Evolutionary conservation across 2,329 filamentous ascomycete species (phyloP).

Genomic region (Cytospora paraplurivora): DNA sequence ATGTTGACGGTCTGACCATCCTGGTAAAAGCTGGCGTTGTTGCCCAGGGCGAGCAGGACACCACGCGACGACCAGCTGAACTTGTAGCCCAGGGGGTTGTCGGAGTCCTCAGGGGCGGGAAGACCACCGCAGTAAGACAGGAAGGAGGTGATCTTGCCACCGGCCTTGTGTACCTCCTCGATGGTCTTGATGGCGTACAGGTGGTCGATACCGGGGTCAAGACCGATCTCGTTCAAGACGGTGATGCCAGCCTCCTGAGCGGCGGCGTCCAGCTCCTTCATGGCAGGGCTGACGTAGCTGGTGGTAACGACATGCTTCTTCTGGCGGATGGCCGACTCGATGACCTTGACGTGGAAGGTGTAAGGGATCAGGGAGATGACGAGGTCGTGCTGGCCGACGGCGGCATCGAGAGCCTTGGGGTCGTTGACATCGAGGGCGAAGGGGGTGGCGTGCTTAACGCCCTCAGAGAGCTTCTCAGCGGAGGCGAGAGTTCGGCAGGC

Average conservation of each 20-base stretch:
- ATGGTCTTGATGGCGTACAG: slow-evolving; percentile 86
- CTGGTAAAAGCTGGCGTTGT: slow-evolving; percentile 81
- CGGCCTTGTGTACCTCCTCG: slow-evolving; percentile 79
- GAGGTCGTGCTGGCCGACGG: slow-evolving; percentile 77
- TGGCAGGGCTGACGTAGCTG: slow-evolving; percentile 87
- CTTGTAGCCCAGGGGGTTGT: slow-evolving; percentile 93
- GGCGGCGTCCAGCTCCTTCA: slow-evolving; percentile 82
- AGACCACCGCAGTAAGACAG: slow-evolving; percentile 83
- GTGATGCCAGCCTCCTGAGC: slow-evolving; percentile 91
- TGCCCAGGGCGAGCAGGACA: slow-evolving; percentile 83
- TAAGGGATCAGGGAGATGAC: slow-evolving; percentile 88
- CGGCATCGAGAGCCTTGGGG: slow-evolving; percentile 74
- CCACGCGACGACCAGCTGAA: slow-evolving; percentile 78
- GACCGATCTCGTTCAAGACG: slow-evolving; percentile 95
- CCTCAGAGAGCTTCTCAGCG: slow-evolving; percentile 73
- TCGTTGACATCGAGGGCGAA: slow-evolving; percentile 85
- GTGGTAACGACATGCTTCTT: slow-evolving; percentile 98
- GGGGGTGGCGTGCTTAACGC: slow-evolving; percentile 71
- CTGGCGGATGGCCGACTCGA: slow-evolving; percentile 87
- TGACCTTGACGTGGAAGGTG: slow-evolving; percentile 83
- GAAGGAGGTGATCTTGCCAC: slow-evolving; percentile 84
- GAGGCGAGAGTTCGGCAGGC: slow-evolving; percentile 80
- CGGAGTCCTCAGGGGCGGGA: slow-evolving; percentile 70
- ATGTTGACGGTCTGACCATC: slow-evolving; percentile 75
- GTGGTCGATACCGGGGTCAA: slow-evolving; percentile 74